Evolutionary conservation across 331 rosid genomes (phyloP).

Genomic region (Rhamnella rubrinervis): DNA sequence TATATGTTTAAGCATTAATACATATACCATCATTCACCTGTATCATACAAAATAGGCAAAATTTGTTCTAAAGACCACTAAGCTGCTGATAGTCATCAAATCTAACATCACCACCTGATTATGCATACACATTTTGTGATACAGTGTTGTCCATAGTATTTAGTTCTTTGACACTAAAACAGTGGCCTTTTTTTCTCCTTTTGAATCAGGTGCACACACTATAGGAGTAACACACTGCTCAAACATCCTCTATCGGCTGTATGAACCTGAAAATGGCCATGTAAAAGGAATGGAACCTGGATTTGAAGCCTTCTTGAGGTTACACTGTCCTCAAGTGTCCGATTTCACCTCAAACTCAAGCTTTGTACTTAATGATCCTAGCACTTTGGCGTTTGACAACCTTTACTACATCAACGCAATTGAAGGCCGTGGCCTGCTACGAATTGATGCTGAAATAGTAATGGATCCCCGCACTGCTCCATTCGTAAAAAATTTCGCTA

Average conservation of each 20-base stretch:
- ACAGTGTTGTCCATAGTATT: background rate
- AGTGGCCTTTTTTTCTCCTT: background rate
- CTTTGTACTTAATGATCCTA: constrained; percentile 34
- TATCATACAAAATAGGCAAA: too few species aligned
- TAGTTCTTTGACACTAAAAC: too few species aligned
- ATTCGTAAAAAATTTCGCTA: constrained; percentile 9
- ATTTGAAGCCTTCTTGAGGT: constrained; percentile 29
- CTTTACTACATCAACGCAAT: constrained; percentile 23
- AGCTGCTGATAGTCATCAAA: too few species aligned
- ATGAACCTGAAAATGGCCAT: constrained; percentile 6
- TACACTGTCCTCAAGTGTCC: constrained; percentile 20
- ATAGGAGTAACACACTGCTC: constrained; percentile 33
- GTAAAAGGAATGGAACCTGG: constrained; percentile 14
- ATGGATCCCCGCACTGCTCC: constrained; percentile 25
- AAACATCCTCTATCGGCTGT: constrained; percentile 24
- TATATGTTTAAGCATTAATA: too few species aligned
- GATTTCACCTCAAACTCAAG: constrained; percentile 15
- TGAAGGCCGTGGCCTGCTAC: constrained; percentile 30
- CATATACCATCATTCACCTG: too few species aligned
- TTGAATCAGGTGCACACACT: constrained; percentile 26
- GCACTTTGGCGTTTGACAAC: constrained; percentile 26
- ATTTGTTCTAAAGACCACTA: too few species aligned
- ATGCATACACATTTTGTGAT: too few species aligned
- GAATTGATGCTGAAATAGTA: constrained; percentile 33
- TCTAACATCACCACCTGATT: too few species aligned